These are phyloP conservation scores for Gyromitra esculenta DNA, from an alignment of 2,329 filamentous ascomycete species.

Conservation along the genomic window DNA sequence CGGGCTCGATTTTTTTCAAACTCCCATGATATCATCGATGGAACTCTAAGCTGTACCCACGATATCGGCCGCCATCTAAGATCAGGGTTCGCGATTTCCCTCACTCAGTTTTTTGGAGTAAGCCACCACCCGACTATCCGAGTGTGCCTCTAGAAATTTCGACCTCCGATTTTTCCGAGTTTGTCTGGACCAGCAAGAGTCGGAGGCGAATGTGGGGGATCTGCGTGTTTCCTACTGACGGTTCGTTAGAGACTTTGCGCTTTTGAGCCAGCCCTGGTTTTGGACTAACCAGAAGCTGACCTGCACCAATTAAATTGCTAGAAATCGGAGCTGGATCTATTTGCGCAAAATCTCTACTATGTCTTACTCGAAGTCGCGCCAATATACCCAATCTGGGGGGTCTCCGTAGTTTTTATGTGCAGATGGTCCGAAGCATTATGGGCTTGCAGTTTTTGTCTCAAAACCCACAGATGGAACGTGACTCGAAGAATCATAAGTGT, in stretches of 20 bases:
- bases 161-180: not conserved
- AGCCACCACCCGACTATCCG: conserved; percentile 16
- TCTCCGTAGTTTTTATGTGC: not conserved
- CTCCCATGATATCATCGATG: conserved; percentile 22
- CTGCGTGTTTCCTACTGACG: not conserved
- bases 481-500: too few relatives aligned
- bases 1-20: conserved; percentile 1
- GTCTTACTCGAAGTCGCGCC: conserved; percentile 6
- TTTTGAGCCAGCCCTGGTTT: too few relatives aligned
- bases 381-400: not conserved
- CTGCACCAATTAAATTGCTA: too few relatives aligned
- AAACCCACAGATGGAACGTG: not conserved
- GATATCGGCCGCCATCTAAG: not conserved
- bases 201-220: conserved; percentile 17
- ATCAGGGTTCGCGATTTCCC: conserved; percentile 23
- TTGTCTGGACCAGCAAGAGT: not conserved
- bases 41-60: not conserved
- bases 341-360: not conserved
- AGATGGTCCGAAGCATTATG: not conserved
- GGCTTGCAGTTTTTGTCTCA: not conserved
- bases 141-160: not conserved
- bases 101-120: not conserved
- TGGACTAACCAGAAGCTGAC: too few relatives aligned
- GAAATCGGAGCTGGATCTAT: too few relatives aligned
- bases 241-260: too few relatives aligned